Percentiles rank a stretch among this genome's conserved stretches.
Conservation (phyloP, 192 early-diverging fungal species). For the Rhizophagus clarus region DNA sequence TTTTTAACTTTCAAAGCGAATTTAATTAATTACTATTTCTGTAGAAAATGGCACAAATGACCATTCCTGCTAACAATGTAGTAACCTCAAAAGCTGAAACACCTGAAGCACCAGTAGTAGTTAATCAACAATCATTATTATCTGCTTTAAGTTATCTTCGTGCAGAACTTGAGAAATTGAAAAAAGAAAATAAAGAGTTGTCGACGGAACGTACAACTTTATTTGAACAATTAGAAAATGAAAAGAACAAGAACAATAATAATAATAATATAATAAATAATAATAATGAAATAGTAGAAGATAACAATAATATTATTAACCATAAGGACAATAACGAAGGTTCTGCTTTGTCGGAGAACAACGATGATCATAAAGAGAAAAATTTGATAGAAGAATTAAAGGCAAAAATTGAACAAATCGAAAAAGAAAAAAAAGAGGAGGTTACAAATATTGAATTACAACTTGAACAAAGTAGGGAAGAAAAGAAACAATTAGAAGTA, state of each 20-base stretch:
- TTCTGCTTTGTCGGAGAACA: neutral
- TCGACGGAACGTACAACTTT: conserved; percentile 6
- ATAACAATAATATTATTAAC: neutral
- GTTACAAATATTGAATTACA: conserved; percentile 7
- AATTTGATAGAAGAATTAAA: conserved; percentile 4
- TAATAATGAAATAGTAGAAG: neutral
- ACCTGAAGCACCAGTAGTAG: neutral
- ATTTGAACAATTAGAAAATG: conserved; percentile 21
- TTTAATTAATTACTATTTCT: too few species aligned
- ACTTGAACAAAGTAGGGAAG: conserved; percentile 40
- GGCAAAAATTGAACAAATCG: neutral
- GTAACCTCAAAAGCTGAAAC: conserved; percentile 8
- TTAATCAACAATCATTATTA: conserved; percentile 23
- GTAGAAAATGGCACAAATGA: too few species aligned
- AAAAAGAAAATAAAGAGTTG: conserved; percentile 29
- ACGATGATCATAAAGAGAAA: neutral
- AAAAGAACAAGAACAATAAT: conserved; percentile 14
- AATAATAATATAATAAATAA: neutral
- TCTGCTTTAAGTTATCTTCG: conserved; percentile 18
- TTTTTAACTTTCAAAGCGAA: too few species aligned
- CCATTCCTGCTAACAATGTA: neutral
- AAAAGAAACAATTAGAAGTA: conserved; percentile 52
- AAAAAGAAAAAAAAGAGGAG: conserved; percentile 15
- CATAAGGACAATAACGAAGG: neutral
- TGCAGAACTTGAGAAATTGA: conserved; percentile 23